These are phyloP conservation scores for Talaromyces borbonicus DNA, from an alignment of 495 filamentous ascomycete species.

Conservation along the genomic window DNA sequence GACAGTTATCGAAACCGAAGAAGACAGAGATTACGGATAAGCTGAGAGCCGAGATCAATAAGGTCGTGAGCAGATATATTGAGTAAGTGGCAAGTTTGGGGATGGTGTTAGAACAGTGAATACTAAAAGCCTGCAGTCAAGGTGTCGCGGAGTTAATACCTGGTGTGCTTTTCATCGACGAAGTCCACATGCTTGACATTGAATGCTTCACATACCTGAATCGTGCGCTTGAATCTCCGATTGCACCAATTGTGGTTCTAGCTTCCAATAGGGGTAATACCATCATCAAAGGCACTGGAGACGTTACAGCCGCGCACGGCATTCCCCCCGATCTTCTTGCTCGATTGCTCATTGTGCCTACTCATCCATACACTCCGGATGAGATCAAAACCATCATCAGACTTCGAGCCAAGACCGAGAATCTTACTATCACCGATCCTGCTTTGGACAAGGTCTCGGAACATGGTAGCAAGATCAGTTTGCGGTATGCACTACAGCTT, in stretches of 20 bases:
- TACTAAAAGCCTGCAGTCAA: slow-evolving; percentile 33
- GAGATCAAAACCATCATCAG: slow-evolving; percentile 87
- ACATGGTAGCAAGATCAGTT: slow-evolving; percentile 74
- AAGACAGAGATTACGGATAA: slow-evolving; percentile 99
- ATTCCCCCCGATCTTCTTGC: slow-evolving; percentile 87
- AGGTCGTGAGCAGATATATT: slow-evolving; percentile 96
- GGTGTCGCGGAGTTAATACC: slow-evolving; percentile 96
- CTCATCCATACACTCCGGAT: slow-evolving; percentile 67
- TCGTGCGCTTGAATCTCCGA: slow-evolving; percentile 83
- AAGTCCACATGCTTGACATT: slow-evolving; percentile 99
- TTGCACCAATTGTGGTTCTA: slow-evolving; percentile 93
- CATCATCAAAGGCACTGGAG: slow-evolving; percentile 77
- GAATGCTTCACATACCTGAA: slow-evolving; percentile 99
- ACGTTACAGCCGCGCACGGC: slow-evolving; percentile 78
- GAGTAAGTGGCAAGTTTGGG: slow-evolving; percentile 29
- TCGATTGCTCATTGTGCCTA: slow-evolving; percentile 91
- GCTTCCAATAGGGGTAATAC: slow-evolving; percentile 92
- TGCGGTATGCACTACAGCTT: slow-evolving; percentile 87
- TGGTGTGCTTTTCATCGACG: slow-evolving; percentile 95
- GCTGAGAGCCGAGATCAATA: slow-evolving; percentile 90
- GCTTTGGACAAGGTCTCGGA: slow-evolving; percentile 78
- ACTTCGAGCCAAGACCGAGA: slow-evolving; percentile 72
- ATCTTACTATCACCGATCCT: slow-evolving; percentile 64
- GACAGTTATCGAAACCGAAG: slow-evolving; percentile 96
- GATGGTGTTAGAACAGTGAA: too few species aligned